Evolutionary conservation across 2,329 filamentous ascomycete genomes (phyloP), one percentile per base, ranked within the genome.

Genomic region (Colletotrichum destructivum): DNA sequence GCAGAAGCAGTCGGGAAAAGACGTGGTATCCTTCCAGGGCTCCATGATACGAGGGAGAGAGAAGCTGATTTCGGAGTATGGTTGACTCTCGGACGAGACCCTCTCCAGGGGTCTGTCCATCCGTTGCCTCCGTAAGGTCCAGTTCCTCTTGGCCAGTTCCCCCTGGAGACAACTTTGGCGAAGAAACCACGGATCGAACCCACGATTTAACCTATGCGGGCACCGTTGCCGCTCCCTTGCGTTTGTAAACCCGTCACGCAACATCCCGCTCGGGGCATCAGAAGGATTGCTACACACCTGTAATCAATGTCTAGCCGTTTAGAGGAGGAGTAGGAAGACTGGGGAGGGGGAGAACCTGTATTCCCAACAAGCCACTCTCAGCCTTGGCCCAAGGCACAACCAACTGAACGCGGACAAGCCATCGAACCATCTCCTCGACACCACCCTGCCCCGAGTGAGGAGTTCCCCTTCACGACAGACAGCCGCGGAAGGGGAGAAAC

Each of bases 401-500:
- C 13, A 42, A 31, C 18, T 35, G 8, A 52, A 13, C 57, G 13
- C n/a, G 31, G 13, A 4, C n/a, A 18, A 40, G 38, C 31, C n/a
- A 44, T 38, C 49, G 54, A 54, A 54, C 35, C 18, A 35, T 21
- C 35, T 15, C 44, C 44, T 18, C 42, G n/a, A 5, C 15, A 63
- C 47, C 31, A 23, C 67, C 46, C 44, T 61, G 3, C 56, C 40
- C 42, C 13, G 31, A 38, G 31, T 11, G 31, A 35, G 8, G 31
- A 35, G 31, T n/a, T 35, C 8, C 31, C 31, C 8, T 35, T 35
- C 9, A 35, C 8, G 31, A 35, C 31, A 35, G 55, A 70, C 13
- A 35, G 26, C 42, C 44, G 62, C 55, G 38, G 62, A 62, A 60
- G 60, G 62, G 47, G 44, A 55, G 54, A 23, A 23, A 51, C 62